Evolutionary conservation across 352 stramenopile genomes (phyloP).

Genomic region (Globisporangium rhizosaccharum): DNA sequence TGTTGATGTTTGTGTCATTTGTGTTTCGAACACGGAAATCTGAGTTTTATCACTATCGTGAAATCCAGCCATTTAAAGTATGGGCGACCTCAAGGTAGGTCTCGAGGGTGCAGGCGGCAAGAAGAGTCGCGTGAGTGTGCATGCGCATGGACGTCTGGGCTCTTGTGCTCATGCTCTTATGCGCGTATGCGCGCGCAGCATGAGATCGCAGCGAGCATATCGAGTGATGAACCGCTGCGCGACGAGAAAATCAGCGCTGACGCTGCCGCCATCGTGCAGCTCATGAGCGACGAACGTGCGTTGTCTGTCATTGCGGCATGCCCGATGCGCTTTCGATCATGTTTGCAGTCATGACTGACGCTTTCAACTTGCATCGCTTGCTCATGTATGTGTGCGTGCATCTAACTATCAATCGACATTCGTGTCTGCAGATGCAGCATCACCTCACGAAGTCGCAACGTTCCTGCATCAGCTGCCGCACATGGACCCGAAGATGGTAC

Average conservation of each 20-base stretch:
- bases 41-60: neutral
- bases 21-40: neutral
- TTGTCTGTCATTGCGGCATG: neutral
- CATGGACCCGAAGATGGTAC: conserved; percentile 61
- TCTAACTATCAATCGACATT: neutral
- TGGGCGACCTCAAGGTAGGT: neutral
- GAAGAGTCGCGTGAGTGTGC: neutral
- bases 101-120: neutral
- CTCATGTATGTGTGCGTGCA: neutral
- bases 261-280: conserved; percentile 24
- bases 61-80: neutral
- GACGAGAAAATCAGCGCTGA: conserved; percentile 15
- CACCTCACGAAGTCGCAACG: conserved; percentile 52
- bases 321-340: neutral
- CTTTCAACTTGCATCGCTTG: too few species aligned
- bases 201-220: neutral
- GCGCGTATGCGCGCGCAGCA: neutral
- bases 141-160: neutral
- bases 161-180: neutral
- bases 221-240: too few species aligned
- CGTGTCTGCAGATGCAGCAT: conserved; percentile 23
- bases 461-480: conserved; percentile 65
- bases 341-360: neutral
- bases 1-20: too few species aligned
- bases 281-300: conserved; percentile 50